These are phyloP conservation scores for Xylaria sp. DNA, from an alignment of 495 filamentous ascomycete genomes.

Conservation along the genomic window DNA sequence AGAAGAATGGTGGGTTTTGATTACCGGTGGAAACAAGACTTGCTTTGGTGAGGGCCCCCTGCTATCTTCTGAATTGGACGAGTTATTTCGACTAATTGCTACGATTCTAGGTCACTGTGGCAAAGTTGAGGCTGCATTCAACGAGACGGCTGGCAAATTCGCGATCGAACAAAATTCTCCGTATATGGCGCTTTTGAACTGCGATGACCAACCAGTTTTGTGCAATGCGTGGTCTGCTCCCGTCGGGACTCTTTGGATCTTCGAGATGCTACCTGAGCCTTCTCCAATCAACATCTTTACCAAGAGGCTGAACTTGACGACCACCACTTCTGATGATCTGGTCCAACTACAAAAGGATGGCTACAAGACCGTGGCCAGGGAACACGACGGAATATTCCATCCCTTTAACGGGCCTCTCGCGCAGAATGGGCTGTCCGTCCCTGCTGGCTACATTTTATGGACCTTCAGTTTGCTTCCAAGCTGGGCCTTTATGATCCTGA, in stretches of 20 bases:
- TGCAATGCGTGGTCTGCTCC: conserved; percentile 83
- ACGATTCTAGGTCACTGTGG: conserved; percentile 51
- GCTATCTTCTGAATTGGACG: background rate
- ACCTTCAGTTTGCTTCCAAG: conserved; percentile 62
- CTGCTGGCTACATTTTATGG: conserved; percentile 79
- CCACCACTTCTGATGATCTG: conserved; percentile 66
- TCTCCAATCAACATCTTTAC: conserved; percentile 67
- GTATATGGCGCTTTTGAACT: conserved; percentile 76
- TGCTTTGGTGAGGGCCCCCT: conserved; percentile 68
- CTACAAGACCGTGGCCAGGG: conserved; percentile 58
- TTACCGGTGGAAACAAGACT: conserved; percentile 87
- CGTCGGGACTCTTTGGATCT: conserved; percentile 74
- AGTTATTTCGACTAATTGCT: background rate
- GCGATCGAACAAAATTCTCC: conserved; percentile 70
- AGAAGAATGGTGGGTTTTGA: conserved; percentile 81
- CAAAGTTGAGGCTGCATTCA: conserved; percentile 55
- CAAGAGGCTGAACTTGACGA: conserved; percentile 69
- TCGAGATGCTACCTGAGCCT: conserved; percentile 63
- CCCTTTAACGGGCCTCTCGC: conserved; percentile 79
- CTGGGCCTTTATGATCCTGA: conserved; percentile 76
- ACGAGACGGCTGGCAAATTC: conserved; percentile 72
- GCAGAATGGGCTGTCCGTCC: conserved; percentile 66
- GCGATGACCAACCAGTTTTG: conserved; percentile 77
- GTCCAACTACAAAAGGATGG: conserved; percentile 69
- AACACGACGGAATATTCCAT: conserved; percentile 79